Conservation (phyloP, 306 rosid genomes). For the Hylodesmum podocarpum region DNA sequence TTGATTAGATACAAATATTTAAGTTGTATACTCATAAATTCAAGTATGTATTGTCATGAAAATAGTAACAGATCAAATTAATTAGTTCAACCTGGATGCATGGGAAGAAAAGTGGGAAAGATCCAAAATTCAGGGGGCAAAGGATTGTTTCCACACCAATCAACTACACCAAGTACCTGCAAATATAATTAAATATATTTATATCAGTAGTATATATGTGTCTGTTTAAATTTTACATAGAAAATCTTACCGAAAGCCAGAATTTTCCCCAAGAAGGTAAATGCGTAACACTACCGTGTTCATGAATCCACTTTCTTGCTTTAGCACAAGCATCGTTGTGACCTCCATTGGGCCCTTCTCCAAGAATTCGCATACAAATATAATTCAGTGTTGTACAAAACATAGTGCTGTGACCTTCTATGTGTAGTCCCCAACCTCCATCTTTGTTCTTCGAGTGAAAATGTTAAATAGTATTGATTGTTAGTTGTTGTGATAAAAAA, state of each 20-base stretch:
- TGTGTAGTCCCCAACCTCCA: constrained; percentile 29
- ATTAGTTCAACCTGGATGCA: constrained; percentile 49
- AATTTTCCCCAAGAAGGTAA: constrained; percentile 73
- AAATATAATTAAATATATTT: neutral
- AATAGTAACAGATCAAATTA: neutral
- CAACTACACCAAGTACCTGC: constrained; percentile 57
- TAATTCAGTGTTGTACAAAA: neutral
- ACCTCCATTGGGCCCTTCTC: neutral
- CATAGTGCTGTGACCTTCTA: neutral
- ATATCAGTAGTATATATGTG: neutral
- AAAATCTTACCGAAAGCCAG: constrained; percentile 56
- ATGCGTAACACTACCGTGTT: constrained; percentile 54
- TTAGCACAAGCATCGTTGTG: constrained; percentile 48
- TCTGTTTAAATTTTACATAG: neutral
- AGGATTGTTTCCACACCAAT: constrained; percentile 64
- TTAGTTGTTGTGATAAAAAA: neutral
- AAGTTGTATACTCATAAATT: neutral
- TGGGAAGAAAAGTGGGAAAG: constrained; percentile 61
- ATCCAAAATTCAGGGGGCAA: constrained; percentile 77
- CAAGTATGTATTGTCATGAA: neutral
- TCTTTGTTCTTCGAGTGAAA: constrained; percentile 49
- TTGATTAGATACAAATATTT: neutral
- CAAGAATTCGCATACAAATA: neutral
- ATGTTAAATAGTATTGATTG: neutral
- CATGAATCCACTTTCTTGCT: constrained; percentile 64